A percentile compares a stretch with the other conserved stretches of the same genome.
phyloP scores from a whole-genome alignment of 1,139 yeast species.

The Meyerozyma athensensis region DNA sequence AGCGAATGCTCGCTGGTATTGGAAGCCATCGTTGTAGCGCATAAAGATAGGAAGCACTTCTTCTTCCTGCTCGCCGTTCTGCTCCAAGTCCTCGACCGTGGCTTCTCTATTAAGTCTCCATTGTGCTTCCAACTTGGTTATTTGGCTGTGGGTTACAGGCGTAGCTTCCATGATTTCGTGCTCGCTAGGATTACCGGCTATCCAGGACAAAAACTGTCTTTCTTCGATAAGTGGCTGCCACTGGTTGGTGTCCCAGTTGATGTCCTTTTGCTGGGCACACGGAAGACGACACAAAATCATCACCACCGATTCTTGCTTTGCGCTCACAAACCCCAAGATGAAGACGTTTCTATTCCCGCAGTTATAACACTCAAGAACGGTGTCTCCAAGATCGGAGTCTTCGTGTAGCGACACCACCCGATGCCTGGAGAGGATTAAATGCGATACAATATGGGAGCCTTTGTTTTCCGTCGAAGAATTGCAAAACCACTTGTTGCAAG shows the following conservation, averaged over 20 bases:
- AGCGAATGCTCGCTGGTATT: slow-evolving; percentile 81
- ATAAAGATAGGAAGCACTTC: slow-evolving; percentile 67
- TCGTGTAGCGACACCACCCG: slow-evolving; percentile 70
- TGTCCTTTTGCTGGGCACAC: slow-evolving; percentile 72
- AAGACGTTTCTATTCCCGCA: slow-evolving; percentile 85
- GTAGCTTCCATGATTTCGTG: slow-evolving; percentile 56
- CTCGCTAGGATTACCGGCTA: slow-evolving; percentile 63
- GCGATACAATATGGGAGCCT: slow-evolving; percentile 84
- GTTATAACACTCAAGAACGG: slow-evolving; percentile 81
- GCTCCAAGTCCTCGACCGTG: slow-evolving; percentile 54
- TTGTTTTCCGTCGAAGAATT: slow-evolving; percentile 61
- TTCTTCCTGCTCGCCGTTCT: slow-evolving; percentile 48
- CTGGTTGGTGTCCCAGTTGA: slow-evolving; percentile 80
- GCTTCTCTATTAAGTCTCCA: slow-evolving; percentile 76
- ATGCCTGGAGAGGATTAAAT: slow-evolving; percentile 78
- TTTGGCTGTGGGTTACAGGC: slow-evolving; percentile 58
- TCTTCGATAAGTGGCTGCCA: slow-evolving; percentile 89
- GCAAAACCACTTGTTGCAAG: slow-evolving; percentile 88
- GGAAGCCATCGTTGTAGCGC: slow-evolving; percentile 79
- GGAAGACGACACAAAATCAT: slow-evolving; percentile 86
- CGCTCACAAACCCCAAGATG: slow-evolving; percentile 80
- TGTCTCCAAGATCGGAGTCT: slow-evolving; percentile 80
- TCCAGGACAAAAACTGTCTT: slow-evolving; percentile 76
- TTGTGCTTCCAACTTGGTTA: slow-evolving; percentile 68
- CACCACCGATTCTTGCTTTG: slow-evolving; percentile 82